Evolutionary conservation across 2,329 filamentous ascomycete species (phyloP), one percentile per base, ranked within the genome.

Genomic region (Nemania serpens): DNA sequence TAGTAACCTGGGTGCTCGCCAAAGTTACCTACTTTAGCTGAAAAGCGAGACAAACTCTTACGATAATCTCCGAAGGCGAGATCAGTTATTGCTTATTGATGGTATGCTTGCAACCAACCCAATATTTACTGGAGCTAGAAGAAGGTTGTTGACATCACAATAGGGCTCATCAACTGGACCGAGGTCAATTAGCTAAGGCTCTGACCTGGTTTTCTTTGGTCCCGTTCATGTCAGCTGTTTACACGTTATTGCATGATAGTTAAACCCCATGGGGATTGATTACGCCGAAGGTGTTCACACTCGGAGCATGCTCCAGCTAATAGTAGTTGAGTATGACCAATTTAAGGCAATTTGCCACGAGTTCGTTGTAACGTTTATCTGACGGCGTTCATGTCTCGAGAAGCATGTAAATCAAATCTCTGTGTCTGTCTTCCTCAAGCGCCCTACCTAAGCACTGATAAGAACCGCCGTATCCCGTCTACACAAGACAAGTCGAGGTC

Each of bases 401-500:
- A 47, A 22, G 22, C 18, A 54, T 42, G 13, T 36, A 29, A 62
- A 51, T 55, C 55, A 49, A 46, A 36, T 56, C 37, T 13, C 49
- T 42, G 36, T 22, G 36, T 39, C 43, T 9, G 36, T 33, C 41
- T 25, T 50, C 51, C 42, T 34, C 33, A 22, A 25, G 37, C 33
- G 17, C 42, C 29, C 37, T 48, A 13, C 33, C 15, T 54, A 34
- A 3, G 49, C 48, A 52, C 29, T 50, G 48, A 41, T 42, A 58
- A 36, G 39, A 57, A 47, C 46, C 49, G 56, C 55, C 34, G 34
- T 63, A 49, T 20, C 42, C 56, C 50, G 37, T 57, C 37, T 42
- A 42, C 20, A 29, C 57, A 39, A 55, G 51, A 55, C 55, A 56
- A 22, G 48, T 49, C 46, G 45, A 55, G 58, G 61, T 66, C 63